Evolutionary conservation across 2,329 filamentous ascomycete species (phyloP), one percentile per base, ranked within the genome.

Genomic region (Aureobasidium lini): DNA sequence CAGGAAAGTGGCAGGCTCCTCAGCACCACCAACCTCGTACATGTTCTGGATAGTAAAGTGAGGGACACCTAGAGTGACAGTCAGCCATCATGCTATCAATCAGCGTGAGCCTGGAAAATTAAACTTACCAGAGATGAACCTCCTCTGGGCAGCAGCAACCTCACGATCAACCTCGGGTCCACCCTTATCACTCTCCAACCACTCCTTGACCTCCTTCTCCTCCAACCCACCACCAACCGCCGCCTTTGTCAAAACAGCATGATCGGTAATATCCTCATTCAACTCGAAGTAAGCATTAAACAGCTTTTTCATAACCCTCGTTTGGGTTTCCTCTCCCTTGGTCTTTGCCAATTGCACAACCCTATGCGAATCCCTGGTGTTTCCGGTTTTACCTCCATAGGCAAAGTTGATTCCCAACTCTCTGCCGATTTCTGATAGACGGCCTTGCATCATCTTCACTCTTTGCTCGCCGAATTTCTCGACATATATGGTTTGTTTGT

Each of bases 321-420:
- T 84, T 75, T 89, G 82, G 52, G 80, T 65, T 46, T 80, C 74
- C 47, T 73, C 69, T 64, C 76, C 73, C 64, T 81, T 84, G 68
- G 69, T 76, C 68, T 78, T 84, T 73, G 72, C 89, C 59, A 91
- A 79, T 74, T 91, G 84, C 46, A 92, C 80, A 62, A 93, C 69
- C 3, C 90, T 82, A 72, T 95, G 90, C 60, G 87, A 88, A 66
- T 95, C 88, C 18, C 89, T 79, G 16, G 90, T 93, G 67, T 86
- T 88, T 49, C 91, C 91, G 6, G 84, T 84, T 64, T 80, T 83
- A 58, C 89, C 88, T 11, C 82, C 81, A 64, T 86, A 88, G 23
- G 81, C 81, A 73, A 95, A 95, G 50, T 82, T 73, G 67, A 95
- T 88, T 1, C 89, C 89, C 50, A 88, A 84, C 23, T 76, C 73